Evolutionary conservation across 305 asterid genomes (phyloP), one percentile per base, ranked within the genome.

Genomic region (Solanum hybrid): DNA sequence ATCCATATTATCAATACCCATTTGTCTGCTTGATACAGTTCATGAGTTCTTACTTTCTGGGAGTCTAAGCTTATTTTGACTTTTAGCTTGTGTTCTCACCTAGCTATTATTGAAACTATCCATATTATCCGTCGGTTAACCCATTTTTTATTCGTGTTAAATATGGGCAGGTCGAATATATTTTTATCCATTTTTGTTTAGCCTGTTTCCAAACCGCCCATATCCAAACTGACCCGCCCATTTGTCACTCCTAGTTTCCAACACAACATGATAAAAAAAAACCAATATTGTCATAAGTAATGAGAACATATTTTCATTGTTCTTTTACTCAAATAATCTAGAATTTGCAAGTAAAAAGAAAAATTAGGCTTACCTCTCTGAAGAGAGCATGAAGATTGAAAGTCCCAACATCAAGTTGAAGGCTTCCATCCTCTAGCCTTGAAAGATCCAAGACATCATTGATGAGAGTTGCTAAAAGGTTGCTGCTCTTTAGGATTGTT

Each of bases 381-480:
- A 97, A 95, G 91, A 98, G 98, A 76, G 94, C 93, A 91, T 97
- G 97, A 89, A 98, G 98, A 93, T 93, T 95, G 90, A 95, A 98
- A 85, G 95, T 92, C 89, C 92, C 96, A 38, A 92, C 92, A 65
- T 98, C 99, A 76, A 98, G 99, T 92, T 95, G 96, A 91, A 98
- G 99, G 92, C 97, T 96, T 65, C 98, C 99, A 89, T 98, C 99
- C 92, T 98, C 99, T 32, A 98, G 99, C 94, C 98, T 97, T 33
- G 99, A 98, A 92, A 98, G 98, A 93, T 98, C 99, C 93, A 98
- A 93, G 61, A 98, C 99, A 87, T 97, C 99, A 77, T 98, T 98
- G 90, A 98, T 98, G 34, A 98, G 98, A 7, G 99, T 97, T 70
- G 98, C 97, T 91, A 98, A 92, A 88, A 97, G 98, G 91, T 96